Evolutionary conservation across 352 stramenopile genomes (phyloP).

Genomic region (Globisporangium recalcitrans): DNA sequence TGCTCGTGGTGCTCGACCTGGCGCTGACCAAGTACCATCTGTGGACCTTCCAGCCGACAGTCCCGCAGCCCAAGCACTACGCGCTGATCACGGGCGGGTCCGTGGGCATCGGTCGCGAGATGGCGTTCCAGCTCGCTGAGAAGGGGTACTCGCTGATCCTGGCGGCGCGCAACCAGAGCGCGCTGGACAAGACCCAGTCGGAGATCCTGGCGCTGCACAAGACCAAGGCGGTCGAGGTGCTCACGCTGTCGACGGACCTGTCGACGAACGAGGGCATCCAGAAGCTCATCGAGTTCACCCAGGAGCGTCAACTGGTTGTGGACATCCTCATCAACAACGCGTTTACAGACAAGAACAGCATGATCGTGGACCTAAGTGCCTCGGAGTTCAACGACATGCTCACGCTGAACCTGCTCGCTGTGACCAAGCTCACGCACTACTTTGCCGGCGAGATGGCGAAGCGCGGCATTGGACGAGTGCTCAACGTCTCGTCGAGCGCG

Average conservation of each 20-base stretch:
- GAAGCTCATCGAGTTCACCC: neutral
- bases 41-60: constrained; percentile 31
- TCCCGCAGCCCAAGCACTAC: constrained; percentile 25
- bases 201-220: constrained; percentile 46
- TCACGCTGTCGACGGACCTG: neutral
- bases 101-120: constrained; percentile 61
- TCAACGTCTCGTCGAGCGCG: neutral
- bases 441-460: constrained; percentile 45
- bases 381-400: neutral
- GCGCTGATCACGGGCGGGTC: constrained; percentile 66
- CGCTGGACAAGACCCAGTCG: constrained; percentile 44
- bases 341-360: neutral
- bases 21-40: constrained; percentile 44
- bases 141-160: constrained; percentile 65
- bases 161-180: constrained; percentile 33
- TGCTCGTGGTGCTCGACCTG: constrained; percentile 30
- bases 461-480: neutral
- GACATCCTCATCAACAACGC: constrained; percentile 8
- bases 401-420: neutral
- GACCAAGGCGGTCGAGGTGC: constrained; percentile 19
- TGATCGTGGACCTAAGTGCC: neutral
- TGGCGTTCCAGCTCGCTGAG: constrained; percentile 55
- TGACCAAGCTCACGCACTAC: constrained; percentile 21
- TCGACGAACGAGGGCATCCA: neutral
- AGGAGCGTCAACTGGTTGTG: neutral